Evolutionary conservation across 1,284 basidiomycete species (phyloP).

Genomic region (Trametes pubescens): DNA sequence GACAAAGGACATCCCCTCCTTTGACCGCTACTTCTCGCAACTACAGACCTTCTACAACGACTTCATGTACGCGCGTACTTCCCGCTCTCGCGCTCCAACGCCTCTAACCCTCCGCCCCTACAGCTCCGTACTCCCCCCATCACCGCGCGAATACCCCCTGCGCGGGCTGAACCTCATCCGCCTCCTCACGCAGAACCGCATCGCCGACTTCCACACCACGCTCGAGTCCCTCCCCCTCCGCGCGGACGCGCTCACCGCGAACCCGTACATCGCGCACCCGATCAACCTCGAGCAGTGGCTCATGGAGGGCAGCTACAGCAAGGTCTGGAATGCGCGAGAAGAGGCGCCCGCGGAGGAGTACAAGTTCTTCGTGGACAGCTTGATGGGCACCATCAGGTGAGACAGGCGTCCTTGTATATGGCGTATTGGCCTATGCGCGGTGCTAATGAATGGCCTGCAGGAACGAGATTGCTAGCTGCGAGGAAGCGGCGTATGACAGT

Average conservation of each 20-base stretch:
- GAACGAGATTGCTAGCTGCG: slow-evolving; percentile 94
- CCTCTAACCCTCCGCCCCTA: neutral
- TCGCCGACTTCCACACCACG: slow-evolving; percentile 99
- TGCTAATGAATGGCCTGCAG: slow-evolving; percentile 47
- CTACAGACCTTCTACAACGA: slow-evolving; percentile 94
- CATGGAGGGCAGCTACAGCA: slow-evolving; percentile 99
- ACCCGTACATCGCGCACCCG: slow-evolving; percentile 85
- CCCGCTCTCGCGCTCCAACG: neutral
- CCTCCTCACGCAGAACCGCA: slow-evolving; percentile 94
- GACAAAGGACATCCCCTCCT: slow-evolving; percentile 87
- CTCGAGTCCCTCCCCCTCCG: slow-evolving; percentile 91
- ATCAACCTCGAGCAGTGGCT: slow-evolving; percentile 95
- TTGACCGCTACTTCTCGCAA: slow-evolving; percentile 95
- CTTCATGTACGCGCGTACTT: slow-evolving; percentile 60
- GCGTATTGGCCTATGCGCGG: too few relatives aligned
- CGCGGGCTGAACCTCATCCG: slow-evolving; percentile 95
- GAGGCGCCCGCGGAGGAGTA: slow-evolving; percentile 90
- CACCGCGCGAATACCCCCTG: slow-evolving; percentile 87
- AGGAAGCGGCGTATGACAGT: slow-evolving; percentile 89
- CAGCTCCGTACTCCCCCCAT: slow-evolving; percentile 80
- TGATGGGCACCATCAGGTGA: slow-evolving; percentile 93
- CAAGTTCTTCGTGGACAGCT: slow-evolving; percentile 88
- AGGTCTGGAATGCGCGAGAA: slow-evolving; percentile 95
- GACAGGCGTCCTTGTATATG: slow-evolving; percentile 23
- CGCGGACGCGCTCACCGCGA: slow-evolving; percentile 74